Evolutionary conservation across 1,284 basidiomycete species (phyloP).

Genomic region (Malassezia sp.): DNA sequence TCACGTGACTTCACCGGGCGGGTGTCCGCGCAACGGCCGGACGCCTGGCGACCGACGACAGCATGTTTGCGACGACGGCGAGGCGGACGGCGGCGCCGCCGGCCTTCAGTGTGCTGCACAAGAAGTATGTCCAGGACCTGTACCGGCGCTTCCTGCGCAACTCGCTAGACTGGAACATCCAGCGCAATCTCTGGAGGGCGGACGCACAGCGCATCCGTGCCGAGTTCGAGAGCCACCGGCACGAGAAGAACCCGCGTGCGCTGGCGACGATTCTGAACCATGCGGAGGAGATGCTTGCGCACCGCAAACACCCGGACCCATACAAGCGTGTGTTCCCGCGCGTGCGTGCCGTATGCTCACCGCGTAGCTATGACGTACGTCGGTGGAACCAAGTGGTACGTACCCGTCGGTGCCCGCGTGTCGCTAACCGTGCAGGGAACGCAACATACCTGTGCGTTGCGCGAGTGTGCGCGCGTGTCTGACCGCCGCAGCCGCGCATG

Average conservation of each 20-base stretch:
- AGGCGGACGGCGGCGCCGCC: constrained; percentile 14
- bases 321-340: constrained; percentile 61
- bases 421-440: constrained; percentile 20
- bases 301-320: constrained; percentile 71
- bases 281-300: constrained; percentile 65
- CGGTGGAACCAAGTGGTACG: constrained; percentile 45
- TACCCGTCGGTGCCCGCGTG: background rate
- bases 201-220: constrained; percentile 74
- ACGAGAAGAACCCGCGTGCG: constrained; percentile 75
- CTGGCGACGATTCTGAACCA: constrained; percentile 67
- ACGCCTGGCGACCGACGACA: background rate
- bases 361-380: constrained; percentile 38
- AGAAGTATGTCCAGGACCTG: constrained; percentile 76
- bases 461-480: background rate
- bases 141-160: constrained; percentile 77
- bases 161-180: constrained; percentile 74
- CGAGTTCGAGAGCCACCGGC: constrained; percentile 80
- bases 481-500: constrained; percentile 31
- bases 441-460: constrained; percentile 23
- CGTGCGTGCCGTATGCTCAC: background rate
- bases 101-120: constrained; percentile 63
- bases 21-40: background rate
- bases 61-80: constrained; percentile 16
- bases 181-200: constrained; percentile 71
- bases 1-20: constrained; percentile 15